Evolutionary conservation across 768 basidiomycete species (phyloP).

Genomic region (Coprinopsis strossmayeri): DNA sequence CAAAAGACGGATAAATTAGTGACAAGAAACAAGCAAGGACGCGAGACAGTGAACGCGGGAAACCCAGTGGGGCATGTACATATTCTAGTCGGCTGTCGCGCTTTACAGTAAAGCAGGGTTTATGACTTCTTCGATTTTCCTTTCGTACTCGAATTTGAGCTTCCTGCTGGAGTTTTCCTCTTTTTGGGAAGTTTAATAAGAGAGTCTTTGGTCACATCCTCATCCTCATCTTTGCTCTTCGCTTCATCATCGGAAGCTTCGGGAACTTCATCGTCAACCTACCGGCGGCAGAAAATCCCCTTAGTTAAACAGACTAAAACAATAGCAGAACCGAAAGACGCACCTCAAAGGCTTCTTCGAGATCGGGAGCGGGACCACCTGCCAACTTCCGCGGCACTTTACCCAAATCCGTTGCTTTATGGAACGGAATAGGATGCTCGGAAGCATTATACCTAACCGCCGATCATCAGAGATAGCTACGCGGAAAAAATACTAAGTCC

Average conservation of each 20-base stretch:
- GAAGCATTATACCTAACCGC: constrained; percentile 72
- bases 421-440: constrained; percentile 93
- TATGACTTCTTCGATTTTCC: too few species aligned
- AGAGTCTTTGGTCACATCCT: constrained; percentile 50
- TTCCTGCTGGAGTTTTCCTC: constrained; percentile 27
- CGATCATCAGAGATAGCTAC: not conserved
- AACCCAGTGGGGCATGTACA: too few species aligned
- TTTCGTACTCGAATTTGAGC: too few species aligned
- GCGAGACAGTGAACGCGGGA: too few species aligned
- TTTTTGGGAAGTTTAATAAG: constrained; percentile 54
- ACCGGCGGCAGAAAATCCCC: constrained; percentile 2
- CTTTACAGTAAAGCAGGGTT: too few species aligned
- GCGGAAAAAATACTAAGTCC: not conserved
- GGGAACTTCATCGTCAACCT: constrained; percentile 25
- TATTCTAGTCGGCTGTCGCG: too few species aligned
- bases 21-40: too few species aligned
- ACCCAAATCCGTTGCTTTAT: constrained; percentile 78
- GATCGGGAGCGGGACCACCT: constrained; percentile 67
- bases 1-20: too few species aligned
- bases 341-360: constrained; percentile 78
- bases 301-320: not conserved
- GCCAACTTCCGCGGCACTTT: constrained; percentile 77
- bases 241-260: constrained; percentile 33
- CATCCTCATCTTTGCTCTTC: constrained; percentile 26
- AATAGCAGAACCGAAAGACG: not conserved